These are phyloP conservation scores for Trypanosoma cruzi DNA, from an alignment of 208 protist genomes.

Conservation along the genomic window DNA sequence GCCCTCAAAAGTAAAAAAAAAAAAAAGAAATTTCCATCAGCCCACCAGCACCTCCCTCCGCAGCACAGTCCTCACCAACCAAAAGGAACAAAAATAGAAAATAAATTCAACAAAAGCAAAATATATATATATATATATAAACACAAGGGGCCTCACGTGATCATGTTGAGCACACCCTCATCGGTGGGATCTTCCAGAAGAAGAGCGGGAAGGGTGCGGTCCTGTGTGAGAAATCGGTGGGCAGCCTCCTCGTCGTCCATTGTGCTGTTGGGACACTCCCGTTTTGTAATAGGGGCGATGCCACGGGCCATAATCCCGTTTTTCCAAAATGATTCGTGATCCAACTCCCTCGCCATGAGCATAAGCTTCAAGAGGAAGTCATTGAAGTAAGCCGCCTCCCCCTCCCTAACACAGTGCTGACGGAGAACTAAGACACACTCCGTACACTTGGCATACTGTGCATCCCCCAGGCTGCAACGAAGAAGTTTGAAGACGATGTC, in stretches of 20 bases:
- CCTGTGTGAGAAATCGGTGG: constrained; percentile 30
- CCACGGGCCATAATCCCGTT: constrained; percentile 20
- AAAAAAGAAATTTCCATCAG: not conserved
- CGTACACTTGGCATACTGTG: constrained; percentile 72
- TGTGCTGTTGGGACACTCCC: constrained; percentile 39
- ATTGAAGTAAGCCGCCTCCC: constrained; percentile 76
- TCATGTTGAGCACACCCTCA: constrained; percentile 37
- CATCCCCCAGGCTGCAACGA: constrained; percentile 51
- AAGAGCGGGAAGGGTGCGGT: constrained; percentile 20
- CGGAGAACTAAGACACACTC: constrained; percentile 71
- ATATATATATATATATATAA: constrained; percentile 11
- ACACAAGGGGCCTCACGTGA: constrained; percentile 14
- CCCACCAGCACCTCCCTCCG: not conserved
- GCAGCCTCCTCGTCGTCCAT: constrained; percentile 35
- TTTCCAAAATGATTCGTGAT: constrained; percentile 36
- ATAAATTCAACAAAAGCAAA: not conserved
- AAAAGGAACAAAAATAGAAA: not conserved
- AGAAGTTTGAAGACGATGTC: constrained; percentile 65
- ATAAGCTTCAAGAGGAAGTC: constrained; percentile 62
- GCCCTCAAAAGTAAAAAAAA: constrained; percentile 21
- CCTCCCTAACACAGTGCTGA: constrained; percentile 59
- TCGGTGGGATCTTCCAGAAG: constrained; percentile 21
- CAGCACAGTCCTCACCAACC: not conserved
- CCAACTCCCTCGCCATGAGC: constrained; percentile 38
- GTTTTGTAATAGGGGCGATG: constrained; percentile 43